Evolutionary conservation across 176 grass and related monocot genomes (phyloP).

Genomic region (Juncus inflexus): DNA sequence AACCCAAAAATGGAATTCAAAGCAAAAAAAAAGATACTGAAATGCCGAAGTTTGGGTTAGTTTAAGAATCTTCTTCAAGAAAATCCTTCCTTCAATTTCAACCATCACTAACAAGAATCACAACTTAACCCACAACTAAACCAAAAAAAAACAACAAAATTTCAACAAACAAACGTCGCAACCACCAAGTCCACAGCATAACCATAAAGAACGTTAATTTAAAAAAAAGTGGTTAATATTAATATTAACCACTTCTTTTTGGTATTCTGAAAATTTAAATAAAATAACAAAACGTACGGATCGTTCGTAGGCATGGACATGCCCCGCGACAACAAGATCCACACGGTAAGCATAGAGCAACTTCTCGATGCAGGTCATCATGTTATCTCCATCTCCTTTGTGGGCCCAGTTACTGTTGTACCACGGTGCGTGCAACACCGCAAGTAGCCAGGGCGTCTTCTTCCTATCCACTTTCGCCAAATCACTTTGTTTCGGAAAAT

Average conservation of each 20-base stretch:
- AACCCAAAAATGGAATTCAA: not conserved
- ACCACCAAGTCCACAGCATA: too few species aligned
- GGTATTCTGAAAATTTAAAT: too few species aligned
- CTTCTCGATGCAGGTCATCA: slow-evolving; percentile 73
- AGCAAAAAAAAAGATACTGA: not conserved
- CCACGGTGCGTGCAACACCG: slow-evolving; percentile 76
- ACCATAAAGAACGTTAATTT: too few species aligned
- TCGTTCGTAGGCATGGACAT: slow-evolving; percentile 97
- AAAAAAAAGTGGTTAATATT: too few species aligned
- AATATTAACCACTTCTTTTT: too few species aligned
- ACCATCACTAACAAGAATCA: too few species aligned
- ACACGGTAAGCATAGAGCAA: slow-evolving; percentile 69
- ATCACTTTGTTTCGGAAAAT: slow-evolving; percentile 48
- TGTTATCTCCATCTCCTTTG: slow-evolving; percentile 65
- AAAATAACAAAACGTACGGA: too few species aligned
- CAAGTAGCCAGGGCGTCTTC: slow-evolving; percentile 73
- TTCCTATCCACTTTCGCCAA: slow-evolving; percentile 67
- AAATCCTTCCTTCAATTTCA: too few species aligned
- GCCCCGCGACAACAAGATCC: slow-evolving; percentile 79
- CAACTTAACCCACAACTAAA: too few species aligned
- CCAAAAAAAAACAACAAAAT: too few species aligned
- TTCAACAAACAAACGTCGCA: too few species aligned
- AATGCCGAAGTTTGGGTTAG: not conserved
- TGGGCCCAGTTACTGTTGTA: slow-evolving; percentile 97
- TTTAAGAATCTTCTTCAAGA: not conserved